Conservation (phyloP, 1,139 yeast species). For the Suzukiozyma palmioleophila region DNA sequence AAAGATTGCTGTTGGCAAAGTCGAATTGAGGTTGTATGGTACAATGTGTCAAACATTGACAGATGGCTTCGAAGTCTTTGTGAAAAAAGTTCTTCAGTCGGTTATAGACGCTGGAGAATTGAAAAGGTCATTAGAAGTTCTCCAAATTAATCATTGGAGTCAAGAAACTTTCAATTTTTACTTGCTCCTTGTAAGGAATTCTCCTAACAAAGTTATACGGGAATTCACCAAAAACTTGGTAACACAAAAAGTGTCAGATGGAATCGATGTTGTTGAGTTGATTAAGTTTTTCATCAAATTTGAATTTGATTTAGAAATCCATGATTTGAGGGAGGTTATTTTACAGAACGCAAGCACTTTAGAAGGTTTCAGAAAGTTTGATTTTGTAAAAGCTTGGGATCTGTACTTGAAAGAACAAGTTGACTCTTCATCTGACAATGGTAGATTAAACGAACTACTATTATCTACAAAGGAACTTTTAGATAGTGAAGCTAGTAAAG, state of each 20-base stretch:
- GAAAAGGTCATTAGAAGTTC: slow-evolving; percentile 14
- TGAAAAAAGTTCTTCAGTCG: slow-evolving; percentile 32
- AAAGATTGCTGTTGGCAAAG: slow-evolving; percentile 3
- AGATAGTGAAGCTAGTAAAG: neutral
- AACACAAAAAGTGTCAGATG: slow-evolving; percentile 13
- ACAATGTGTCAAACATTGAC: slow-evolving; percentile 20
- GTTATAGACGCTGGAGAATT: slow-evolving; percentile 31
- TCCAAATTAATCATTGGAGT: slow-evolving; percentile 28
- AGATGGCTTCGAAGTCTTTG: slow-evolving; percentile 22
- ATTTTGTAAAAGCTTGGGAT: slow-evolving; percentile 18
- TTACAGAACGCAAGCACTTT: slow-evolving; percentile 10
- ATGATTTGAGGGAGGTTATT: slow-evolving; percentile 15
- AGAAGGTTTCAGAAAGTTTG: slow-evolving; percentile 13
- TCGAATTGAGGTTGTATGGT: slow-evolving; percentile 23
- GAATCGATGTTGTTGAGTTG: slow-evolving; percentile 15
- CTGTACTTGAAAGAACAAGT: slow-evolving; percentile 10
- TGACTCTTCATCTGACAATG: neutral
- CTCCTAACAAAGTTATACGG: slow-evolving; percentile 29
- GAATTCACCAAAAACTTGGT: slow-evolving; percentile 18
- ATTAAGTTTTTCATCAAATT: slow-evolving; percentile 19
- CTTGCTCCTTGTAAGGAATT: slow-evolving; percentile 28
- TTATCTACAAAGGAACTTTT: neutral
- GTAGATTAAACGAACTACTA: neutral
- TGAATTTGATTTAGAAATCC: slow-evolving; percentile 19
- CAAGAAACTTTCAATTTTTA: slow-evolving; percentile 27